phyloP scores from a whole-genome alignment of 1,284 basidiomycete species.

The Papiliotrema laurentii region DNA sequence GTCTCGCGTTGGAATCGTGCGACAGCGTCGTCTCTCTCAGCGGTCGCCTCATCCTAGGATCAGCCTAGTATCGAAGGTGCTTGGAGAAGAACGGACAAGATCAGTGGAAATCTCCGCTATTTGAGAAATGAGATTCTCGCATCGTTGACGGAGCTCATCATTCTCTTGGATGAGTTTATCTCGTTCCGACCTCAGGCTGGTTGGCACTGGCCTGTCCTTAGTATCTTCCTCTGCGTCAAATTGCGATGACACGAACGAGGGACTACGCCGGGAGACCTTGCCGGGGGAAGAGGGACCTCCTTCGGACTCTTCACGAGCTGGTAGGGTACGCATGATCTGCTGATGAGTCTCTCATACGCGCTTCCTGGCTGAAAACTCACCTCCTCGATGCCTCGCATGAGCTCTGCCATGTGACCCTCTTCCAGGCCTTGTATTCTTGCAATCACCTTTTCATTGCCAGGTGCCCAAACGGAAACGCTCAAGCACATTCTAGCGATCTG shows the following conservation, averaged over 20 bases:
- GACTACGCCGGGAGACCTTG: neutral
- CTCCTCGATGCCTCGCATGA: conserved; percentile 46
- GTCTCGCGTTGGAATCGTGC: conserved; percentile 23
- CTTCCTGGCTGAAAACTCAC: conserved; percentile 21
- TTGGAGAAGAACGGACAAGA: conserved; percentile 22
- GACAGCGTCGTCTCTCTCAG: conserved; percentile 23
- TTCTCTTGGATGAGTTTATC: conserved; percentile 39
- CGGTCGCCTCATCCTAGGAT: conserved; percentile 24
- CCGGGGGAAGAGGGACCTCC: neutral
- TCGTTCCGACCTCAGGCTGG: conserved; percentile 27
- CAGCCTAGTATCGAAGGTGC: conserved; percentile 2
- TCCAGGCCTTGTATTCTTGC: conserved; percentile 40
- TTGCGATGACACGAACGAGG: too few relatives aligned
- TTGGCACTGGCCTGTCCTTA: neutral
- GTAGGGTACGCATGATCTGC: neutral
- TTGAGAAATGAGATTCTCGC: conserved; percentile 38
- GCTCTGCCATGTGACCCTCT: conserved; percentile 38
- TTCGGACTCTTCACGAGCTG: neutral
- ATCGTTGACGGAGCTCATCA: conserved; percentile 32
- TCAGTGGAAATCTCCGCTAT: conserved; percentile 33
- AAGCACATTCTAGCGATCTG: conserved; percentile 39
- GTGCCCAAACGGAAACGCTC: conserved; percentile 35
- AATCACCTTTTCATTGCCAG: conserved; percentile 44
- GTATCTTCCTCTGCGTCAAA: too few relatives aligned
- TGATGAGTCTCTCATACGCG: conserved; percentile 1